Conservation (phyloP, 306 rosid genomes). For the Quercus robur region DNA sequence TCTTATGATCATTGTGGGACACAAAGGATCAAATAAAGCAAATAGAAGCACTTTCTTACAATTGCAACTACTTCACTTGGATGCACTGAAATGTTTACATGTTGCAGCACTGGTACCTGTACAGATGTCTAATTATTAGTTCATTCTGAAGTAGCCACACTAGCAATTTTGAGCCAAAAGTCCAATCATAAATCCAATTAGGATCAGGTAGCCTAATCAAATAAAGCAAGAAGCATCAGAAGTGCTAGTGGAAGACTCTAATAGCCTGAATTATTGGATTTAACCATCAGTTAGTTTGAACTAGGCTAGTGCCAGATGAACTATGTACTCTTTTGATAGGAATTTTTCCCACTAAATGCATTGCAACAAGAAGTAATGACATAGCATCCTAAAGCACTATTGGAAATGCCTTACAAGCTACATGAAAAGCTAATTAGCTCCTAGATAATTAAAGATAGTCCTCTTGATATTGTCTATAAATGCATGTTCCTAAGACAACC, state of each 20-base stretch:
- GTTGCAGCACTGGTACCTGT: slow-evolving; percentile 79
- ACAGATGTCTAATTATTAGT: slow-evolving; percentile 24
- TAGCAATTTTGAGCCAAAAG: slow-evolving; percentile 11
- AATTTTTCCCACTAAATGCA: too few species aligned
- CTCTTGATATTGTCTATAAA: neutral
- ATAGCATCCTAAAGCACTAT: neutral
- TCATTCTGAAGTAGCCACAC: slow-evolving; percentile 25
- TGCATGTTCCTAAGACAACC: neutral
- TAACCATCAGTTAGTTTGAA: neutral
- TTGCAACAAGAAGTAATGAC: neutral
- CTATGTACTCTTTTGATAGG: neutral
- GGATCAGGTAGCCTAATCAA: slow-evolving; percentile 7
- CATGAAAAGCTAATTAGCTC: neutral
- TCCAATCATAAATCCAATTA: slow-evolving; percentile 10
- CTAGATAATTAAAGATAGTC: neutral
- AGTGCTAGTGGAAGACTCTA: neutral
- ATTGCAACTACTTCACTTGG: slow-evolving; percentile 91
- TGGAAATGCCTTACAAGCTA: neutral
- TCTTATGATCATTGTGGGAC: slow-evolving; percentile 16
- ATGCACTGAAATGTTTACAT: slow-evolving; percentile 60
- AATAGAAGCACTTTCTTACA: slow-evolving; percentile 52
- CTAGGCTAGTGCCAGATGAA: neutral
- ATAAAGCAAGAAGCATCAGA: slow-evolving; percentile 7
- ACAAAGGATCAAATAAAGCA: slow-evolving; percentile 20
- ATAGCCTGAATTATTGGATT: neutral